phyloP scores from a whole-genome alignment of 2,329 filamentous ascomycete genomes.

The Sclerotinia nivalis region DNA sequence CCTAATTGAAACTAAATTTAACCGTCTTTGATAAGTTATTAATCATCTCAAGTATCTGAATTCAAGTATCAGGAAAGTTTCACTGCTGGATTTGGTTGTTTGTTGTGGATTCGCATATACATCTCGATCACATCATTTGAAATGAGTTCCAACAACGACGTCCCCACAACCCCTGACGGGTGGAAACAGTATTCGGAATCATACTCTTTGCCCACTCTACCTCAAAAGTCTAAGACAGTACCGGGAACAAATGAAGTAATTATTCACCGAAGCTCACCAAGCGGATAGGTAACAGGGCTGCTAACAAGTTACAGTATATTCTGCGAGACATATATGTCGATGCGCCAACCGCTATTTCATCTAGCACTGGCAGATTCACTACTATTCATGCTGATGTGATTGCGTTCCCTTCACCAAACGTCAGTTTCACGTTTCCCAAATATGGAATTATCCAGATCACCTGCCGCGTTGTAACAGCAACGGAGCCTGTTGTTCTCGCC shows the following conservation, averaged over 20 bases:
- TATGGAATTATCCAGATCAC: not conserved
- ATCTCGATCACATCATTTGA: not conserved
- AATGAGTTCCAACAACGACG: not conserved
- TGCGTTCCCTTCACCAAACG: not conserved
- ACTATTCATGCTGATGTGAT: not conserved
- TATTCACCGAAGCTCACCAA: not conserved
- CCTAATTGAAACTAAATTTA: too few relatives aligned
- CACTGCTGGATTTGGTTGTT: not conserved
- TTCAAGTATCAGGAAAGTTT: too few relatives aligned
- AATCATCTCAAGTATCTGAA: not conserved
- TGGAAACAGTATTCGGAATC: slow-evolving; percentile 9
- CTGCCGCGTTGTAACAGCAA: not conserved
- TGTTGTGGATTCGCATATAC: not conserved
- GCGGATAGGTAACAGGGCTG: not conserved
- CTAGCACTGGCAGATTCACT: not conserved
- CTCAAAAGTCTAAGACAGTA: not conserved
- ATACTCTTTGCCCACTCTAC: not conserved
- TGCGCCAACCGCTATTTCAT: not conserved
- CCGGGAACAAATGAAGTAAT: not conserved
- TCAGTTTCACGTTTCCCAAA: not conserved
- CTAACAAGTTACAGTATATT: not conserved
- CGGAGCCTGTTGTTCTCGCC: not conserved
- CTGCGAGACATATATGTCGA: not conserved
- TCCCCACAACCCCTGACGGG: not conserved
- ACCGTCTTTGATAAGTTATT: too few relatives aligned